Evolutionary conservation across 176 grass and related monocot genomes (phyloP).

Genomic region (Aegilops tauschii): DNA sequence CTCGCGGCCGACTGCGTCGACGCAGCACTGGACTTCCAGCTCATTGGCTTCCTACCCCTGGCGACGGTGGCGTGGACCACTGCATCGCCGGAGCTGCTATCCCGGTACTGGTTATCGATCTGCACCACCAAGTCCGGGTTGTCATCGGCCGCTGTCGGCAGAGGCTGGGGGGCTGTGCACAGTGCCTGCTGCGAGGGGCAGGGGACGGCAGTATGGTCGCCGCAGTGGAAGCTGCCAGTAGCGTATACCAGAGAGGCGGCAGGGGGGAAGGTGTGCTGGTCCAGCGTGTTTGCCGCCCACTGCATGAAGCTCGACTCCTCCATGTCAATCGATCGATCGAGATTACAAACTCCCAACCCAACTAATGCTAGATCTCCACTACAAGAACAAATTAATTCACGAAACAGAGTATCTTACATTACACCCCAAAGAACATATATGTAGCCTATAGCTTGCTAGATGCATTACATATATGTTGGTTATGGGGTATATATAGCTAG

Average conservation of each 20-base stretch:
- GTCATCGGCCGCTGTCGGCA: not conserved
- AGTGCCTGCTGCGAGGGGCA: conserved; percentile 37
- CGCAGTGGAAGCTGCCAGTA: not conserved
- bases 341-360: not conserved
- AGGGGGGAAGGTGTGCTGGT: not conserved
- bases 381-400: not conserved
- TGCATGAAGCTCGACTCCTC: conserved; percentile 41
- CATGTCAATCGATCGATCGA: not conserved
- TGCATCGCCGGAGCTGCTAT: conserved; percentile 14
- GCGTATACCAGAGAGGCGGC: not conserved
- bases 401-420: not conserved
- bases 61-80: not conserved
- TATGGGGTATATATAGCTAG: too few relatives aligned
- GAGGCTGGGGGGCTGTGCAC: not conserved
- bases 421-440: not conserved
- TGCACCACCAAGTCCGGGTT: conserved; percentile 16
- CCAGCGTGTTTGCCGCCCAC: conserved; percentile 46
- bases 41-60: not conserved
- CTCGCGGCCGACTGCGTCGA: not conserved
- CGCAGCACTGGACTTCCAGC: not conserved
- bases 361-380: not conserved
- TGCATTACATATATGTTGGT: too few relatives aligned
- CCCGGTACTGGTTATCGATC: conserved; percentile 3
- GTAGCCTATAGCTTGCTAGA: not conserved
- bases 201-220: not conserved